Conservation (phyloP, 306 rosid genomes). For the Dalbergia oliveri region DNA sequence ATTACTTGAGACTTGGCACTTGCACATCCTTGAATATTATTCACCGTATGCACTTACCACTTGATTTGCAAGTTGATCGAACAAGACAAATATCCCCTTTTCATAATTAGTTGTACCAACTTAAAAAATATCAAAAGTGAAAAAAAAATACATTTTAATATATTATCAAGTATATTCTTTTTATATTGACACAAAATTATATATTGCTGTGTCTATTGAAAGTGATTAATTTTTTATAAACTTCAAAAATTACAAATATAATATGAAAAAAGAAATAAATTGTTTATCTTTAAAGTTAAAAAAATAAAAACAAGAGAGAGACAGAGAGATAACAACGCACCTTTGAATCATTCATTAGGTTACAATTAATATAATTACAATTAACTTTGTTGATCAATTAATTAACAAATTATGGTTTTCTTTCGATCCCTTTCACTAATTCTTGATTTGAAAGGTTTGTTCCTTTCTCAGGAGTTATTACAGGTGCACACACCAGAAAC, state of each 20-base stretch:
- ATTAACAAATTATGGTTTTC: not conserved
- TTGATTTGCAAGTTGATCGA: slow-evolving; percentile 20
- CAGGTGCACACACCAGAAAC: slow-evolving; percentile 79
- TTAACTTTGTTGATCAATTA: not conserved
- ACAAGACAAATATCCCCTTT: slow-evolving; percentile 32
- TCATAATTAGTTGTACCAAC: not conserved
- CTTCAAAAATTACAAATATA: no score
- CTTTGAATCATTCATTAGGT: no score
- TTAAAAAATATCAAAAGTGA: no score
- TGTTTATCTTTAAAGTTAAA: no score
- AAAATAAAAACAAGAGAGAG: no score
- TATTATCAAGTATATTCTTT: no score
- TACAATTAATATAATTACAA: no score
- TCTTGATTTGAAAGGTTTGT: slow-evolving; percentile 3
- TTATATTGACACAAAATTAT: no score
- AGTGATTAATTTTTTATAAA: no score
- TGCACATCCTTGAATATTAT: not conserved
- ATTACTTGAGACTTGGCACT: not conserved
- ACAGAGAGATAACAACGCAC: no score
- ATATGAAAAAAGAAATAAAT: no score
- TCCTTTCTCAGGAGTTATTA: slow-evolving; percentile 60
- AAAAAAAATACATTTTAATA: not conserved
- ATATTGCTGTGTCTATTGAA: no score
- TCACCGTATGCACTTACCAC: not conserved
- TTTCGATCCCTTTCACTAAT: not conserved